Evolutionary conservation across 1,284 basidiomycete species (phyloP).

Genomic region (Grifola frondosa): DNA sequence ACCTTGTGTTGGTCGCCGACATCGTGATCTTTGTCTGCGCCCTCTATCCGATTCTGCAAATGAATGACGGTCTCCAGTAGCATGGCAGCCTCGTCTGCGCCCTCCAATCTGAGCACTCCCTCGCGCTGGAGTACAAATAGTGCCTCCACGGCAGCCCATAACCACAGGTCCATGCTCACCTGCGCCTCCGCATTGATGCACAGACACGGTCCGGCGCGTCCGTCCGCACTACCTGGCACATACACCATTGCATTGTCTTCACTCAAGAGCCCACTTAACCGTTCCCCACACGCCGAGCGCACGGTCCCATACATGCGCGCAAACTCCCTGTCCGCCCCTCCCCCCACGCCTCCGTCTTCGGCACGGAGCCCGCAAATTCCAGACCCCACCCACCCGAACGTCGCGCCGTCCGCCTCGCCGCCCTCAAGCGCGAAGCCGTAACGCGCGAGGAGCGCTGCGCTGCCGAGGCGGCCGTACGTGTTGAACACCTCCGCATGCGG

Average conservation of each 20-base stretch:
- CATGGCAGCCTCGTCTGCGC: not conserved
- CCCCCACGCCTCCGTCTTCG: not conserved
- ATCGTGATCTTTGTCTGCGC: no score
- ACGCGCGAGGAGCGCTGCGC: conserved; percentile 67
- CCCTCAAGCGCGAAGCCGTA: conserved; percentile 76
- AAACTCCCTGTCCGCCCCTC: not conserved
- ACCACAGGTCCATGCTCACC: conserved; percentile 32
- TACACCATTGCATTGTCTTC: conserved; percentile 15
- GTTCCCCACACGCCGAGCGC: not conserved
- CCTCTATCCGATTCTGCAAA: no score
- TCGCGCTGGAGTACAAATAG: conserved; percentile 7
- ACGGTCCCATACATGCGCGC: no score
- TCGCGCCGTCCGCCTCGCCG: conserved; percentile 58
- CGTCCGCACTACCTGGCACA: conserved; percentile 3
- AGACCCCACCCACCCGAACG: conserved; percentile 41
- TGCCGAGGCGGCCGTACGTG: conserved; percentile 77
- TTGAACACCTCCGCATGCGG: conserved; percentile 76
- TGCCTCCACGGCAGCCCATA: conserved; percentile 25
- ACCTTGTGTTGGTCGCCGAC: no score
- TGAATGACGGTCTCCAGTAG: no score
- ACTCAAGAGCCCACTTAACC: not conserved
- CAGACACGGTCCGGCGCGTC: conserved; percentile 1
- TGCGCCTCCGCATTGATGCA: conserved; percentile 33
- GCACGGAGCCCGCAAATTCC: conserved; percentile 19
- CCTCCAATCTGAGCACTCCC: not conserved